Evolutionary conservation across 176 grass and related monocot species (phyloP), one percentile per base, ranked within the genome.

Genomic region (Musa troglodytarum): DNA sequence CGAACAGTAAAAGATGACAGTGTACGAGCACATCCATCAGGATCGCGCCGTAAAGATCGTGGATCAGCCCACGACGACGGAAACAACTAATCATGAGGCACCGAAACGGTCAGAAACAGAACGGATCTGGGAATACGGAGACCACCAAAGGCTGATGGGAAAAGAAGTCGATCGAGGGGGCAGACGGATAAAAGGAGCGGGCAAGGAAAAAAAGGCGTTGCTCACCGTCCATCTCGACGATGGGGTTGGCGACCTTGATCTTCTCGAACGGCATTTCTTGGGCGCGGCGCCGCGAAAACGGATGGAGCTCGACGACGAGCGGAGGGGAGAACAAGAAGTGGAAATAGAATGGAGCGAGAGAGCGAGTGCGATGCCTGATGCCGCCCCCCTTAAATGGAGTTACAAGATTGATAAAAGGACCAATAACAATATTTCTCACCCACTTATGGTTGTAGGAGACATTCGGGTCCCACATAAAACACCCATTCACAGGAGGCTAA

Each of bases 191-290:
- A 19, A 61, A 3, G 6, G 17, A 61, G 17, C 57, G 9, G 62
- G 62, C 8, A 0, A 16, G 26, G 25, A 8, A 68, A 34, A 13
- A 1, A 26, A 70, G 49, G 9, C 17, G 49, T 17, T 11, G 11
- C 68, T 70, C 68, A 70, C 68, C 68, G 43, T 70, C 68, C 68
- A 70, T 70, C 68, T 70, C 68, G 49, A 70, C 68, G 68, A 70
- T 50, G 68, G 68, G 68, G 29, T 70, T 70, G 9, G 16, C 19
- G 68, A 70, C 68, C 49, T 70, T 70, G 68, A 70, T 70, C 49
- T 70, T 70, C 34, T 52, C 68, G 68, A 51, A 70, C 68, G 68
- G 17, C 68, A 70, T 70, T 26, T 12, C 26, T 9, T 0, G 13
- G 43, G 1, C n/a, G 11, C 5, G 11, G 5, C 3, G 65, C 24